Percentiles rank a stretch among this genome's conserved stretches.
Conservation (phyloP, 2,329 filamentous ascomycete species). For the Blastomyces parvus region DNA sequence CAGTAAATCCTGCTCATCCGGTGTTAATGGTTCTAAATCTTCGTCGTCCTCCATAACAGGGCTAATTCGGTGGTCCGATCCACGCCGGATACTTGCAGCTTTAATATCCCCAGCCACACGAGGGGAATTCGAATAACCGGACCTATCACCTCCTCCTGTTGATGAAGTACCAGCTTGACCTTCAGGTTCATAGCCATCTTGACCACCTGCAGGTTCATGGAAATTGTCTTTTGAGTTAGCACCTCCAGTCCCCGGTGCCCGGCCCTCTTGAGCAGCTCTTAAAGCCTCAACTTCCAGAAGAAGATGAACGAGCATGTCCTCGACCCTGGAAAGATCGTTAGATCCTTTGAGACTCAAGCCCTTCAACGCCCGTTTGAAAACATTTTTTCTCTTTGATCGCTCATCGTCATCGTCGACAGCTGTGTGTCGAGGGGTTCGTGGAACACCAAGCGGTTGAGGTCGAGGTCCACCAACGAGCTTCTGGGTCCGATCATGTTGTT, state of each 20-base stretch:
- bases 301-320: conserved; percentile 84
- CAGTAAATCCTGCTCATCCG: conserved; percentile 41
- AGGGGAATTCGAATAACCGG: conserved; percentile 57
- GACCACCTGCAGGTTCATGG: conserved; percentile 52
- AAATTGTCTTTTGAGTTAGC: conserved; percentile 60
- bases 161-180: conserved; percentile 67
- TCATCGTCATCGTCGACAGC: conserved; percentile 48
- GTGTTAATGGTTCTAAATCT: conserved; percentile 45
- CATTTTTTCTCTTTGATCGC: conserved; percentile 73
- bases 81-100: conserved; percentile 40
- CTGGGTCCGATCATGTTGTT: conserved; percentile 78
- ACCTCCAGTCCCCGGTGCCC: conserved; percentile 19
- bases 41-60: conserved; percentile 81
- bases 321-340: conserved; percentile 78
- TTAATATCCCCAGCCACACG: conserved; percentile 21
- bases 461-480: conserved; percentile 77
- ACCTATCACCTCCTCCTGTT: conserved; percentile 62
- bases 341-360: conserved; percentile 79
- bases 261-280: conserved; percentile 48
- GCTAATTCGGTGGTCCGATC: conserved; percentile 72
- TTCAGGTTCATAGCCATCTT: conserved; percentile 79
- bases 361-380: conserved; percentile 91
- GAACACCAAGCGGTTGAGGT: conserved; percentile 60
- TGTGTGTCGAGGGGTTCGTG: conserved; percentile 47
- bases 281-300: conserved; percentile 83